Conservation (phyloP, 257 asterid species). For the Solanum medicagineum region DNA sequence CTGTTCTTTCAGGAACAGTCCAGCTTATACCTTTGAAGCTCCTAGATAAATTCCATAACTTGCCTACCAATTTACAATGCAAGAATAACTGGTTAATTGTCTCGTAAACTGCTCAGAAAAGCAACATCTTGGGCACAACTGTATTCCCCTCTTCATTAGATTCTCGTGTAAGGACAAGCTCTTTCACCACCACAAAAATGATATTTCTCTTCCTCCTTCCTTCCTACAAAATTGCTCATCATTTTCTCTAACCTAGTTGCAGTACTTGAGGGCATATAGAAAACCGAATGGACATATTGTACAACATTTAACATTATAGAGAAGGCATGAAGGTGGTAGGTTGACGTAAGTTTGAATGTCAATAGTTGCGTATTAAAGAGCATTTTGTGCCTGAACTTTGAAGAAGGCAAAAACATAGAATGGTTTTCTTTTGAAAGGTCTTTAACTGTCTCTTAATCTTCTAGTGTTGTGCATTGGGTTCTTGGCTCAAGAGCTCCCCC, state of each 20-base stretch:
- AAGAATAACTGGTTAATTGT: too few species aligned
- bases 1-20: too few species aligned
- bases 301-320: background rate
- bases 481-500: background rate
- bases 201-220: background rate
- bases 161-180: too few species aligned
- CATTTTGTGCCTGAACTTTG: background rate
- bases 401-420: background rate
- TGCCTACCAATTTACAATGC: too few species aligned
- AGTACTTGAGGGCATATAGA: background rate
- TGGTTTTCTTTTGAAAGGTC: background rate
- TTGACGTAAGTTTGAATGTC: background rate
- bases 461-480: background rate
- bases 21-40: too few species aligned
- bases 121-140: too few species aligned
- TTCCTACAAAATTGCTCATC: background rate
- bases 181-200: background rate
- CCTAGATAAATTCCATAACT: too few species aligned
- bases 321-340: background rate
- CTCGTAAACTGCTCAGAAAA: too few species aligned
- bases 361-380: background rate
- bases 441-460: background rate
- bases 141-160: too few species aligned
- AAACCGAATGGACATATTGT: background rate
- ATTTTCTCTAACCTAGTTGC: background rate